A percentile compares a stretch with the other conserved stretches of the same genome.
These are phyloP conservation scores for Tuber magnatum DNA, from an alignment of 495 filamentous ascomycete genomes.

Conservation along the genomic window DNA sequence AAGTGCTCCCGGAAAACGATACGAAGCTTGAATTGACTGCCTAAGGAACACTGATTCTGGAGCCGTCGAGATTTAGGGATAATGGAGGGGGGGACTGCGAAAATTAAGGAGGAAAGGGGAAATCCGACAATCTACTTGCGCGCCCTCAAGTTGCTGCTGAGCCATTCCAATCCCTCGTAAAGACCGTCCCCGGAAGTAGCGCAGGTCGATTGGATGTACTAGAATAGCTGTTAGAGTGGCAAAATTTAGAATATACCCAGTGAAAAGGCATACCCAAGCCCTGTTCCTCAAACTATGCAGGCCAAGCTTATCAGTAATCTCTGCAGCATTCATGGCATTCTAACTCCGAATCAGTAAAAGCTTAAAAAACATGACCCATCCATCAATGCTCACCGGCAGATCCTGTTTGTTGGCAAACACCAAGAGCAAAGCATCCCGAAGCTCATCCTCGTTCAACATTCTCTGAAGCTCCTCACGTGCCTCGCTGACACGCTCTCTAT, in stretches of 20 bases:
- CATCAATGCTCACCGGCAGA: constrained; percentile 68
- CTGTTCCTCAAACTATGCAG: constrained; percentile 96
- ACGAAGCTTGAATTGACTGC: constrained; percentile 33
- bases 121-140: constrained; percentile 27
- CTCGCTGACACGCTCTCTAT: constrained; percentile 98
- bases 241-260: neutral
- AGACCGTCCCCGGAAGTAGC: constrained; percentile 99
- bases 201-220: constrained; percentile 99
- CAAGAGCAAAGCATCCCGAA: constrained; percentile 91
- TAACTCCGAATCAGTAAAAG: constrained; percentile 41
- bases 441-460: constrained; percentile 99
- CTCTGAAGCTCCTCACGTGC: constrained; percentile 98
- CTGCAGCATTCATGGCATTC: constrained; percentile 99
- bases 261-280: constrained; percentile 73
- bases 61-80: constrained; percentile 17
- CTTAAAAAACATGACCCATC: neutral
- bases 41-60: constrained; percentile 35
- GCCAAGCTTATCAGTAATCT: constrained; percentile 99
- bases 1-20: constrained; percentile 36
- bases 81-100: neutral
- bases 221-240: constrained; percentile 33
- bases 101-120: constrained; percentile 7
- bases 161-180: constrained; percentile 99
- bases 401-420: constrained; percentile 99
- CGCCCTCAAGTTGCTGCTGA: constrained; percentile 78